These are phyloP conservation scores for Globisporangium cederbergense DNA, from an alignment of 352 stramenopile species.

Conservation along the genomic window DNA sequence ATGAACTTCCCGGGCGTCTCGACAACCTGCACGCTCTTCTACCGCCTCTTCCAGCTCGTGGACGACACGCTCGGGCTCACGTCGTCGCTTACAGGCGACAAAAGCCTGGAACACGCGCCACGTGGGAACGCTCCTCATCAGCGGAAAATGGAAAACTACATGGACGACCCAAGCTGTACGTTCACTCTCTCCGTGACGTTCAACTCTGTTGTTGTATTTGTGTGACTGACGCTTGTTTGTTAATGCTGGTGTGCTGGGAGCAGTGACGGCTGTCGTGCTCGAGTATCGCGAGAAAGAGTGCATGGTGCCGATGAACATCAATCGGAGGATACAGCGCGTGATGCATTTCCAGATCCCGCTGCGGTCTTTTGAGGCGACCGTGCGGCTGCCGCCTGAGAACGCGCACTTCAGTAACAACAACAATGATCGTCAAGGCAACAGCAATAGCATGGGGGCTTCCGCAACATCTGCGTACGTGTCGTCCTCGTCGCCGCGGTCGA, in stretches of 20 bases:
- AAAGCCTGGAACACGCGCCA: slow-evolving; percentile 31
- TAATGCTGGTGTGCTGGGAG: neutral
- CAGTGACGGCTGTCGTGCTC: slow-evolving; percentile 81
- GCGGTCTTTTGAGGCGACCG: slow-evolving; percentile 80
- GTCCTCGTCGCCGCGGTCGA: slow-evolving; percentile 75
- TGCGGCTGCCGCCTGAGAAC: slow-evolving; percentile 55
- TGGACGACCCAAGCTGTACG: slow-evolving; percentile 64
- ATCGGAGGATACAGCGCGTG: slow-evolving; percentile 81
- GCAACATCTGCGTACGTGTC: slow-evolving; percentile 19
- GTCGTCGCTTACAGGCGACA: slow-evolving; percentile 26
- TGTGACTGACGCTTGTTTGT: slow-evolving; percentile 2
- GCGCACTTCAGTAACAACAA: slow-evolving; percentile 26
- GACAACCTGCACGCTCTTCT: slow-evolving; percentile 62
- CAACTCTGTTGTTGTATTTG: neutral
- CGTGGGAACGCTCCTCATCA: slow-evolving; percentile 17
- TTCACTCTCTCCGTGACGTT: neutral
- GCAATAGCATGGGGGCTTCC: neutral
- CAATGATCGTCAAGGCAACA: neutral
- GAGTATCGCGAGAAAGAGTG: slow-evolving; percentile 86
- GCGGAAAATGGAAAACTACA: slow-evolving; percentile 43
- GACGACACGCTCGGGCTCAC: slow-evolving; percentile 54
- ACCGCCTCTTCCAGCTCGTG: slow-evolving; percentile 63
- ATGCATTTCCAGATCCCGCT: slow-evolving; percentile 88
- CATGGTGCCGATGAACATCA: slow-evolving; percentile 78
- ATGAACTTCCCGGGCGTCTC: slow-evolving; percentile 74